phyloP scores from a whole-genome alignment of 2,329 filamentous ascomycete species.

The Colletotrichum higginsianum region DNA sequence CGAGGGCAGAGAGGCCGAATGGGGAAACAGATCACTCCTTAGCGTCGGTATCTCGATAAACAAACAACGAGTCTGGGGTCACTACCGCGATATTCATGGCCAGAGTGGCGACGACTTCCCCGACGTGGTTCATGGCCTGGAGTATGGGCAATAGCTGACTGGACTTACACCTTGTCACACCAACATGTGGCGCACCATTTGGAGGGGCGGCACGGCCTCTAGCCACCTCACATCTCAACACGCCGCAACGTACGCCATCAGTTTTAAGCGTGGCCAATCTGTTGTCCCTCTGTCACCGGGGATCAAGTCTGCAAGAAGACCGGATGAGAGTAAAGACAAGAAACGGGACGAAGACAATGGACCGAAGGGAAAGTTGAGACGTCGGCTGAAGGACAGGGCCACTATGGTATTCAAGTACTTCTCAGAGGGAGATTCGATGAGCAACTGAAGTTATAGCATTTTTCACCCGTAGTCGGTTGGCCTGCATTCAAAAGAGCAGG shows the following conservation, averaged over 20 bases:
- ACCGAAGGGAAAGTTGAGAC: too few species aligned
- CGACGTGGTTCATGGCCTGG: background rate
- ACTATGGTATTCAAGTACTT: too few species aligned
- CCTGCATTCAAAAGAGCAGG: too few species aligned
- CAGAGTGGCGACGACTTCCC: background rate
- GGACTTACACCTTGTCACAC: background rate
- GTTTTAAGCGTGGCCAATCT: background rate
- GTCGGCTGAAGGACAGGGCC: too few species aligned
- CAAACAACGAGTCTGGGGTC: background rate
- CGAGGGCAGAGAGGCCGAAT: background rate
- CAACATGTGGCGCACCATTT: background rate
- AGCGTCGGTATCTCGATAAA: background rate
- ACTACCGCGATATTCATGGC: background rate
- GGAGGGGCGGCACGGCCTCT: background rate
- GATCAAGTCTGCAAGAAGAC: background rate
- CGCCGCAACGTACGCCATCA: background rate
- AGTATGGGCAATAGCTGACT: background rate
- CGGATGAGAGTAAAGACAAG: background rate
- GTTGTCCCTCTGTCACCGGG: background rate
- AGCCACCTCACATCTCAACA: background rate
- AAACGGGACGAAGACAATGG: background rate
- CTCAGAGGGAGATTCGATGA: too few species aligned
- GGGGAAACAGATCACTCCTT: background rate
- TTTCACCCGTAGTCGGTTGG: too few species aligned
- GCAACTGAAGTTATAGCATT: too few species aligned